Evolutionary conservation across 2,329 filamentous ascomycete species (phyloP), one percentile per base, ranked within the genome.

Genomic region (Ceratocystis cacaofunesta): DNA sequence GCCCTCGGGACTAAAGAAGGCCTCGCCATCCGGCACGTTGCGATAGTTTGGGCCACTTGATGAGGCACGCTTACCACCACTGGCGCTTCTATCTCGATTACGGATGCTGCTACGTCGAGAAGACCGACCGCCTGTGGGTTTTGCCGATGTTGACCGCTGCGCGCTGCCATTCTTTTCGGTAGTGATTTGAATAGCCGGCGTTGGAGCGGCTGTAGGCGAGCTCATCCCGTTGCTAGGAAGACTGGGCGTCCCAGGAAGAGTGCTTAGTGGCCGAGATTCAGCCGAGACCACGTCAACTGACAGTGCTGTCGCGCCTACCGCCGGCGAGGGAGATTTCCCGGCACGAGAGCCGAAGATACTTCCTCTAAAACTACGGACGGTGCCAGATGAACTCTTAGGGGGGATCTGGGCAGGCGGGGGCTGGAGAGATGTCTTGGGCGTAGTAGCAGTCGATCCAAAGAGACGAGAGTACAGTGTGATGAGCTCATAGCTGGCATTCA

Each of bases 401-500:
- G 66, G 66, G 1, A 44, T 55, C 12, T 43, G 64, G 5, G 61
- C 22, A 2, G 61, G 30, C 10, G 60, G 66, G 17, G 55, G 66
- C 41, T 67, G 63, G 2, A 65, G 63, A 28, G 48, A 48, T 28
- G 60, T 25, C 28, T 68, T 65, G 17, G 48, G 46, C 10, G 61
- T 7, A 19, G 52, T 48, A 12, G 66, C 32, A 17, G 48, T 63
- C 8, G 48, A 25, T 5, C 87, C 87, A 73, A 96, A 97, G 0
- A 99, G 78, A 68, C 88, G 82, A 2, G 85, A 83, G 72, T 94
- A 99, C 0, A 97, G 78, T 17, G 85, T 85, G 22, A 99, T 77
- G 48, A 99, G 79, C 74, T 96, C 91, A 69, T 90, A 85, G 72
- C 89, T 92, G 68, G 88, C 86, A 72, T 96, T 96, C 62, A 97